phyloP scores from a whole-genome alignment of 306 rosid species.

The Prunus davidiana region DNA sequence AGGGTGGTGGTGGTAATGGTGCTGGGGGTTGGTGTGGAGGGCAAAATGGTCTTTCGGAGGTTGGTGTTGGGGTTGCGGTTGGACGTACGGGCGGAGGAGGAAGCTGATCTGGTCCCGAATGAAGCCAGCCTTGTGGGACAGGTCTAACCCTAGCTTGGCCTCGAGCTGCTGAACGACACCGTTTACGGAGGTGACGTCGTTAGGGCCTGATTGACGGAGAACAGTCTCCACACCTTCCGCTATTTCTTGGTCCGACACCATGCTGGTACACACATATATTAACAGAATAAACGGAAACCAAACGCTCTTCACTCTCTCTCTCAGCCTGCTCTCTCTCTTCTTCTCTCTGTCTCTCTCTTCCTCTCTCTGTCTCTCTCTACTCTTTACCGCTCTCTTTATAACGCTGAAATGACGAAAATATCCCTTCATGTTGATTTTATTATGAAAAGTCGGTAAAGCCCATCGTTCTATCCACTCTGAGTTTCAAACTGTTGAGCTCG shows the following conservation, averaged over 20 bases:
- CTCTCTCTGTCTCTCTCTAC: conserved; percentile 24
- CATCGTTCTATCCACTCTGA: neutral
- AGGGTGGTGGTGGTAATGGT: conserved; percentile 29
- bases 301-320: conserved; percentile 28
- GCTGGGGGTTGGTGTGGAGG: conserved; percentile 22
- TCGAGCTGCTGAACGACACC: conserved; percentile 69
- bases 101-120: conserved; percentile 74
- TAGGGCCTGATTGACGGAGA: conserved; percentile 59
- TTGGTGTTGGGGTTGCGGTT: conserved; percentile 12
- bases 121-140: conserved; percentile 59
- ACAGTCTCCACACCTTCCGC: conserved; percentile 67
- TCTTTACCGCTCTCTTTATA: conserved; percentile 37
- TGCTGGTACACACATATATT: conserved; percentile 42
- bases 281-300: conserved; percentile 53
- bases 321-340: conserved; percentile 1
- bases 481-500: neutral
- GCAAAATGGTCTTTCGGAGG: conserved; percentile 43
- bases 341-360: conserved; percentile 19
- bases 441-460: neutral
- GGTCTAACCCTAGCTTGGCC: conserved; percentile 60
- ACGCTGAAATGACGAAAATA: conserved; percentile 38
- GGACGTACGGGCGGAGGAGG: conserved; percentile 57
- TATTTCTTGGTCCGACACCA: conserved; percentile 75
- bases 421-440: neutral
- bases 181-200: conserved; percentile 49